phyloP scores from a whole-genome alignment of 345 rosid species.

The Euphorbia peplus region DNA sequence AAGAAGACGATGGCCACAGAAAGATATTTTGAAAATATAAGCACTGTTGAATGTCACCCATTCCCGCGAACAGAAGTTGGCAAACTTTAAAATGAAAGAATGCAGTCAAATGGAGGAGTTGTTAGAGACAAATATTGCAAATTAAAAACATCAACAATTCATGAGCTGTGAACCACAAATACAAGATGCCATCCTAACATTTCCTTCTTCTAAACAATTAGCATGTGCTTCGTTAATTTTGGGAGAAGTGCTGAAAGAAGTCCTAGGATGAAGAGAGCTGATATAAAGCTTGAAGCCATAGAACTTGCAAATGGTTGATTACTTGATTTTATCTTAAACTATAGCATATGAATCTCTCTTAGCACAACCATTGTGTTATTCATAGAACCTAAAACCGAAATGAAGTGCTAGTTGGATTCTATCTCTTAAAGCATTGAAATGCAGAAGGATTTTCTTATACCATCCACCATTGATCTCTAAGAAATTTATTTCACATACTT shows the following conservation, averaged over 20 bases:
- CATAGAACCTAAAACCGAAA: not conserved
- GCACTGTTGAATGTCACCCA: not conserved
- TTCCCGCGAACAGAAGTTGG: not conserved
- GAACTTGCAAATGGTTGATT: not conserved
- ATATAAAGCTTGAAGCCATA: not conserved
- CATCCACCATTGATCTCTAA: constrained; percentile 6
- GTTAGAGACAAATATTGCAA: not conserved
- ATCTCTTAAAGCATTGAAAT: not conserved
- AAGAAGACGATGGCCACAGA: too few species aligned
- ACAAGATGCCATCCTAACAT: not conserved
- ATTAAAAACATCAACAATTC: not conserved
- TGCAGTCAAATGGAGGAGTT: not conserved
- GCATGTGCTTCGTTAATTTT: too few species aligned
- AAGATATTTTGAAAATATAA: too few species aligned
- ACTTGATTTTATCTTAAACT: not conserved
- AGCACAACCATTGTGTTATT: constrained; percentile 9
- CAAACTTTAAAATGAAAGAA: not conserved
- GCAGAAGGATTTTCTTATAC: not conserved
- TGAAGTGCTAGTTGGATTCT: not conserved
- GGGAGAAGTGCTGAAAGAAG: too few species aligned
- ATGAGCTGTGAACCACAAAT: not conserved
- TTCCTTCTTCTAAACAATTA: too few species aligned
- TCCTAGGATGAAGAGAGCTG: not conserved
- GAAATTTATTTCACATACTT: too few species aligned
- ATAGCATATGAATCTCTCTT: not conserved